A percentile compares a stretch with the other conserved stretches of the same genome.
phyloP scores from a whole-genome alignment of 1,139 yeast genomes.

The Geotrichum cucujoidarum region DNA sequence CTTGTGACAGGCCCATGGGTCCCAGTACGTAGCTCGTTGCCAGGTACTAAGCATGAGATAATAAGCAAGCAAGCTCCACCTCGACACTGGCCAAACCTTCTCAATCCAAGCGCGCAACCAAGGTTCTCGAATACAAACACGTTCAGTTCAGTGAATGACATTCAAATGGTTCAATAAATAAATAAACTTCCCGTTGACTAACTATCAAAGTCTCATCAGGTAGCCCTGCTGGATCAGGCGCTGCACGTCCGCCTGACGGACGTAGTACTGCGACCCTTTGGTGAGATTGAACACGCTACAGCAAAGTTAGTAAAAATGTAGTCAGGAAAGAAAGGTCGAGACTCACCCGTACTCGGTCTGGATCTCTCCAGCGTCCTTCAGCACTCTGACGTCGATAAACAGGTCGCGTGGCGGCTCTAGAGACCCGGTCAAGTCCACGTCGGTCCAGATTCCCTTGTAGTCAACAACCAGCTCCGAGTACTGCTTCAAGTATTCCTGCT shows the following conservation, averaged over 20 bases:
- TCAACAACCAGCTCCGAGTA: slow-evolving; percentile 70
- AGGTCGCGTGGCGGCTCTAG: slow-evolving; percentile 86
- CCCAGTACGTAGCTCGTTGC: too few relatives aligned
- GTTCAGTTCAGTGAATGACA: background rate
- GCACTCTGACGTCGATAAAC: slow-evolving; percentile 86
- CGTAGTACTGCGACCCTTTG: slow-evolving; percentile 94
- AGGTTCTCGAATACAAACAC: too few relatives aligned
- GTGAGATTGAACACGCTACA: slow-evolving; percentile 80
- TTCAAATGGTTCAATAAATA: background rate
- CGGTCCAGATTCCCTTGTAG: slow-evolving; percentile 74
- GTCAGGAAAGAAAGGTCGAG: background rate
- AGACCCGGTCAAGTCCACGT: slow-evolving; percentile 83
- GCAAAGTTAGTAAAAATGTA: slow-evolving; percentile 1
- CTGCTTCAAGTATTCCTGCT: slow-evolving; percentile 68
- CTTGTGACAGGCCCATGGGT: background rate
- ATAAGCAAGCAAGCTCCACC: slow-evolving; percentile 2
- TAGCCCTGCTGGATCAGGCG: slow-evolving; percentile 92
- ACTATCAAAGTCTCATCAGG: slow-evolving; percentile 61
- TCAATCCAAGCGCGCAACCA: too few relatives aligned
- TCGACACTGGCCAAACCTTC: too few relatives aligned
- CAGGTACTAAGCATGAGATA: background rate
- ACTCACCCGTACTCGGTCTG: slow-evolving; percentile 85
- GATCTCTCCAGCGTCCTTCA: slow-evolving; percentile 93
- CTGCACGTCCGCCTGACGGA: slow-evolving; percentile 89
- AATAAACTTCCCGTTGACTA: too few relatives aligned